Evolutionary conservation across 306 rosid species (phyloP), one percentile per base, ranked within the genome.

Genomic region (Cicer yamashitae): DNA sequence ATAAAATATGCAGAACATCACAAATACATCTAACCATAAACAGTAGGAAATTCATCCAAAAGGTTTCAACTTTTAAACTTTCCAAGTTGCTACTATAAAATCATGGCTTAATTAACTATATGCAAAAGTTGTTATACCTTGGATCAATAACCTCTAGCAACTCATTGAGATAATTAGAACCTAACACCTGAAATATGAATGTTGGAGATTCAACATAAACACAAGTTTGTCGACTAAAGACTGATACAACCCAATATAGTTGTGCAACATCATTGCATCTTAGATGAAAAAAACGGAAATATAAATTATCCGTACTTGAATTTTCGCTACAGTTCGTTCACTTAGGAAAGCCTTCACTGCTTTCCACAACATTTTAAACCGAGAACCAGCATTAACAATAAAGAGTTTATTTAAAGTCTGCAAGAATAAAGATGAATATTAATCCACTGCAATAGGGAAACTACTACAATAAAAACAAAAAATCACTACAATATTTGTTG

Each of bases 361-460:
- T 81, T 90, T 94, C 98, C 98, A 94, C 79, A 94, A 82, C 81
- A 91, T 81, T 71, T 64, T 89, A 66, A 94, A 94, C 10, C 96
- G 94, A 34, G 91, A 87, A 71, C 97, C 98, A 20, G 98, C 98
- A 77, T 94, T 94, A 59, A 94, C 77, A 67, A 94, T 91, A 47
- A 87, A 90, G 38, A 94, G 87, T 65, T 54, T 84, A 82, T 94
- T 78, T 65, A 94, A 75, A 63, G 97, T 94, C 98, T 94, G 97
- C 71, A 74, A 57, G 45, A 68, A 11, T 41, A 60, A 52, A 60
- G 39, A 17, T 44, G 1, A 61, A 47, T 17, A 7, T 30, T 57
- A 57, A 57, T 57, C 63, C 22, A 22, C 56, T 50, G 6, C 20
- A 50, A 13, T n/a, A 50, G 17, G n/a, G 1, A 20, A 44, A 56